Evolutionary conservation across 179 eudicot species (phyloP), one percentile per base, ranked within the genome.

Genomic region (Actinidia polygama): DNA sequence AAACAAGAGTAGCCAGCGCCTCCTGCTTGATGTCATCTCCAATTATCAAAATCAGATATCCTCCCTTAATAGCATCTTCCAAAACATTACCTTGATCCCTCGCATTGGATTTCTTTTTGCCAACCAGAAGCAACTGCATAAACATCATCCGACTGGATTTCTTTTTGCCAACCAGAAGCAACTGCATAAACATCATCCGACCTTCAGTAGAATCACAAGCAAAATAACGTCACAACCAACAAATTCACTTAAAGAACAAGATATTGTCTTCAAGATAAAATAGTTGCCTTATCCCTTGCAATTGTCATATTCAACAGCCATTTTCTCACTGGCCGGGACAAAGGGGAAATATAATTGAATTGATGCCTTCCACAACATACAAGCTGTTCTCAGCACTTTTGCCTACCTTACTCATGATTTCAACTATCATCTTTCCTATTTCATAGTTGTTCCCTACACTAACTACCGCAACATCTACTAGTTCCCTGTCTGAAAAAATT

Each of bases 11-110:
- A 47, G 98, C 98, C 46, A 95, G 91, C 79, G 98, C 93, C 84
- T 95, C 98, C 84, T 93, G 95, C 84, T 93, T 95, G 78, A 94
- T 90, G 81, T 94, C 98, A 85, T 95, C 98, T 1, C 98, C 95
- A 66, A 95, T 88, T 62, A 94, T 81, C 83, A 94, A 72, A 66
- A 95, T 85, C 54, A 98, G 93, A 44, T 86, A 83, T 84, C 95
- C 90, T 69, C 84, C 90, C 83, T 85, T 92, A 24, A 92, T 92
- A 79, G 94, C 92, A 83, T 93, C 94, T 84, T 94, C 97, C 84
- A 93, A 81, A 80, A 94, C 94, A 77, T 77, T 86, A 26, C 92
- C 85, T 51, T 92, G 88, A 69, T 94, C 98, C 85, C 98, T 86
- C 68, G 94, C 96, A 87, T 83, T 94, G 82, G 93, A 91, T 70